Conservation (phyloP, 2,329 filamentous ascomycete species). For the Trichoderma sp. region DNA sequence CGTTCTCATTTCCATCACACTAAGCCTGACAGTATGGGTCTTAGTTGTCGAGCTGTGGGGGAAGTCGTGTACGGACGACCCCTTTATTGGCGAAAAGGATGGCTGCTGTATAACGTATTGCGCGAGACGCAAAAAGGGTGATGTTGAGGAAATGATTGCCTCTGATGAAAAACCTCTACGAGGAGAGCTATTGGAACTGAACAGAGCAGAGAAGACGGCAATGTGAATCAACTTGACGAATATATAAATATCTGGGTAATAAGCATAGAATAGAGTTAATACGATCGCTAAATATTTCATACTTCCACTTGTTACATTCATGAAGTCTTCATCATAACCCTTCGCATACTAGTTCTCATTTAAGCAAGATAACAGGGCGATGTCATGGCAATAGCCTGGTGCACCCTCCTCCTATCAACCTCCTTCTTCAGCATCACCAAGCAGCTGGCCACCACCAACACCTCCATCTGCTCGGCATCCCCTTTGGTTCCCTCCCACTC, state of each 20-base stretch:
- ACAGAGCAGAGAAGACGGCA: constrained; percentile 32
- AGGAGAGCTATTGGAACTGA: constrained; percentile 31
- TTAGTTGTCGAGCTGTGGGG: constrained; percentile 54
- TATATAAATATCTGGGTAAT: not conserved
- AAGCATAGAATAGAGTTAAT: not conserved
- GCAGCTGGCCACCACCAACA: constrained; percentile 58
- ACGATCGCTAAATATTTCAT: not conserved
- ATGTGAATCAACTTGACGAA: not conserved
- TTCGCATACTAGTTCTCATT: no score
- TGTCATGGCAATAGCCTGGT: constrained; percentile 51
- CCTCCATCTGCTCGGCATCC: constrained; percentile 45
- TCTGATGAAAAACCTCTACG: constrained; percentile 36
- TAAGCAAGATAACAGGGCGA: not conserved
- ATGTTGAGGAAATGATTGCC: constrained; percentile 35
- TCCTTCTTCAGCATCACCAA: constrained; percentile 67
- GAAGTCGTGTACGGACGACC: constrained; percentile 47
- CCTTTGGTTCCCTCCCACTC: constrained; percentile 40
- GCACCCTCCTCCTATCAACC: constrained; percentile 56
- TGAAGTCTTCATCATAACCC: not conserved
- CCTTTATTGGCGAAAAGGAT: constrained; percentile 44
- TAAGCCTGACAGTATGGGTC: constrained; percentile 48
- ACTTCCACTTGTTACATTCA: not conserved
- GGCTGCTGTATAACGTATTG: constrained; percentile 42
- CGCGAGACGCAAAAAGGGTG: constrained; percentile 44
- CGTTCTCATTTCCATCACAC: constrained; percentile 48